Evolutionary conservation across 2,329 filamentous ascomycete genomes (phyloP).

Genomic region (Tolypocladium tundrense): DNA sequence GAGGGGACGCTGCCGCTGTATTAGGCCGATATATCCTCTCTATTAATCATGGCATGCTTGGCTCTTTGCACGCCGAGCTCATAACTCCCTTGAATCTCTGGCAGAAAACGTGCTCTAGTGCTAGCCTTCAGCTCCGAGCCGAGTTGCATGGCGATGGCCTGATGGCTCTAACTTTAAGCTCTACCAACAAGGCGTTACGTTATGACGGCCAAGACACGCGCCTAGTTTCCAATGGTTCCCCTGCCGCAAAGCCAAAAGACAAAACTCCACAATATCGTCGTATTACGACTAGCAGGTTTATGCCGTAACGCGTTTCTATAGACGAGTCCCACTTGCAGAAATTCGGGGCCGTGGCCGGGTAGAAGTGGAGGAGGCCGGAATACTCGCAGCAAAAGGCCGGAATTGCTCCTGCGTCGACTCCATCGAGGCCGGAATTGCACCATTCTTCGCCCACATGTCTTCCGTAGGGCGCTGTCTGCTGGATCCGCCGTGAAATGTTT

Average conservation of each 20-base stretch:
- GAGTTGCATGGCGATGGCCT: not conserved
- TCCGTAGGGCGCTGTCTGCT: conserved; percentile 6
- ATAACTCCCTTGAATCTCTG: not conserved
- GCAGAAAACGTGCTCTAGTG: not conserved
- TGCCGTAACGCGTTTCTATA: not conserved
- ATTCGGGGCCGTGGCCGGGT: not conserved
- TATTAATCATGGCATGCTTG: not conserved
- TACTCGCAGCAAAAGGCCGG: not conserved
- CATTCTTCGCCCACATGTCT: not conserved
- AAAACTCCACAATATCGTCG: not conserved
- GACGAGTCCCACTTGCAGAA: not conserved
- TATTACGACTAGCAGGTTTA: not conserved
- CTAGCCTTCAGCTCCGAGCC: not conserved
- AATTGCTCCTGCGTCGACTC: not conserved
- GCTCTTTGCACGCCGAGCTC: not conserved
- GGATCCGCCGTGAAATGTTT: conserved; percentile 7
- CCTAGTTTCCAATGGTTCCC: not conserved
- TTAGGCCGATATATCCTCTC: conserved; percentile 2
- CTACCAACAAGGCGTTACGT: not conserved
- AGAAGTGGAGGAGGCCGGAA: not conserved
- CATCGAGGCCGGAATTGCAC: not conserved
- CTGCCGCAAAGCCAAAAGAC: not conserved
- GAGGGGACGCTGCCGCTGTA: conserved; percentile 19
- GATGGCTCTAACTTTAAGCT: not conserved
- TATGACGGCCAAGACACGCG: not conserved